Percentiles rank a stretch among this genome's conserved stretches.
Evolutionary conservation across 1,139 yeast species (phyloP).

Genomic region (Kodamaea anthophila): DNA sequence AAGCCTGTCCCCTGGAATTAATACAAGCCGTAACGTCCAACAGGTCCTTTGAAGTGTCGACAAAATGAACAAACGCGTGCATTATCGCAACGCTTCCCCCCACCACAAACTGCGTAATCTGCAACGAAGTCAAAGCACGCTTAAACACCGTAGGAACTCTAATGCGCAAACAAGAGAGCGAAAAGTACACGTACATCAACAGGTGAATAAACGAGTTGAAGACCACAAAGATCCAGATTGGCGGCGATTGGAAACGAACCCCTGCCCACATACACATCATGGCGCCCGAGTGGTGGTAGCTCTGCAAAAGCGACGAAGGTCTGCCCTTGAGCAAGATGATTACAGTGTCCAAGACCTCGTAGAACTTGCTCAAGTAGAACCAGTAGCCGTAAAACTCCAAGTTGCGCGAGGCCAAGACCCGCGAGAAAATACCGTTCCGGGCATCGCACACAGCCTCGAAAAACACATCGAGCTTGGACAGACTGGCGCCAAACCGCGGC

Average conservation of each 20-base stretch:
- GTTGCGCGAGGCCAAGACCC: constrained; percentile 29
- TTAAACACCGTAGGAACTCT: constrained; percentile 55
- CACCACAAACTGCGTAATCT: constrained; percentile 62
- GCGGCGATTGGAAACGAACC: constrained; percentile 63
- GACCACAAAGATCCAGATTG: constrained; percentile 77
- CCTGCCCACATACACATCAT: constrained; percentile 86
- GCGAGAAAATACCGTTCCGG: constrained; percentile 52
- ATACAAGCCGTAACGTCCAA: constrained; percentile 39
- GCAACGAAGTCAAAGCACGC: constrained; percentile 59
- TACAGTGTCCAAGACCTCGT: constrained; percentile 66
- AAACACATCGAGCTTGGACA: constrained; percentile 22
- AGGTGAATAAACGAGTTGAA: constrained; percentile 75
- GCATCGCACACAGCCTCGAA: constrained; percentile 63
- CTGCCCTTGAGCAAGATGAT: constrained; percentile 65
- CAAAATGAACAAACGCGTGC: constrained; percentile 58
- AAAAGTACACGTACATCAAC: constrained; percentile 69
- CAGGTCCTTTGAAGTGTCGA: constrained; percentile 32
- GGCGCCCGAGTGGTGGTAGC: constrained; percentile 79
- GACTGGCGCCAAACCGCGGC: constrained; percentile 13
- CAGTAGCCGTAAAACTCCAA: constrained; percentile 58
- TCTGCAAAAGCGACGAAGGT: constrained; percentile 63
- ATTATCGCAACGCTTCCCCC: constrained; percentile 66
- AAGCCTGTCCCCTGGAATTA: constrained; percentile 53
- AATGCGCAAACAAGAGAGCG: constrained; percentile 56
- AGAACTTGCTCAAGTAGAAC: constrained; percentile 67